Base-by-base conservation (phyloP, 306 rosid genomes). In the Rosa persica region DNA sequence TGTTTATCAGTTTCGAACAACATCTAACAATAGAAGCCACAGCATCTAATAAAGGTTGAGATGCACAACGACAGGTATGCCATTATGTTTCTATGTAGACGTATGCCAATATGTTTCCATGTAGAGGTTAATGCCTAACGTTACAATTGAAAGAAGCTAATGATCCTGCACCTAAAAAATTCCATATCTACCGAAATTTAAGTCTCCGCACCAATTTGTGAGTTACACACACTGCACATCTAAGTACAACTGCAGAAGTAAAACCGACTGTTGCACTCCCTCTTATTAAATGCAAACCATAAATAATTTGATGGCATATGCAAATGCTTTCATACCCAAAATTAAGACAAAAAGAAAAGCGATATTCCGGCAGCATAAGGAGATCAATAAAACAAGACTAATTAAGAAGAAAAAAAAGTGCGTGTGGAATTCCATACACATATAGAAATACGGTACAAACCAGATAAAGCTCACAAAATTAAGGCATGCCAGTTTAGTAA, bases 331-430 rank as follows among this genome's bases (percentile, higher is more conserved):
- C 58, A 43, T 61, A 43, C 16, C 40, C 27, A 61, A 38, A 55
- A 19, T 8, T 52, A 52, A 52, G 20, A 20, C 6, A 43, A 65
- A 19, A 43, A 15, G 8, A 74, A 55, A 10, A 38, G 30, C 4
- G n/a, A 40, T 15, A 49, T 8, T 17, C 4, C 30, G 30, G 70
- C 44, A 42, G n/a, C 13, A 25, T 16, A 60, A 16, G 55, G 57
- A 47, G 25, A 23, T 75, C 70, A 23, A 74, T 40, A 15, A 75
- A 75, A 75, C 36, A 75, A 43, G 55, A 58, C 23, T 8, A 5
- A 12, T 42, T 8, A 27, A 17, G 36, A 17, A 49, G 20, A 36
- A 42, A 27, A 54, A 6, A 2, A 27, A 3, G 55, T 36, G 36
- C 48, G 6, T 3, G 5, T 7, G 15, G 7, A 12, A 20, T 43